A percentile compares a stretch with the other conserved stretches of the same genome.
phyloP scores from a whole-genome alignment of 140 eudicot genomes.

The Cichorium intybus region DNA sequence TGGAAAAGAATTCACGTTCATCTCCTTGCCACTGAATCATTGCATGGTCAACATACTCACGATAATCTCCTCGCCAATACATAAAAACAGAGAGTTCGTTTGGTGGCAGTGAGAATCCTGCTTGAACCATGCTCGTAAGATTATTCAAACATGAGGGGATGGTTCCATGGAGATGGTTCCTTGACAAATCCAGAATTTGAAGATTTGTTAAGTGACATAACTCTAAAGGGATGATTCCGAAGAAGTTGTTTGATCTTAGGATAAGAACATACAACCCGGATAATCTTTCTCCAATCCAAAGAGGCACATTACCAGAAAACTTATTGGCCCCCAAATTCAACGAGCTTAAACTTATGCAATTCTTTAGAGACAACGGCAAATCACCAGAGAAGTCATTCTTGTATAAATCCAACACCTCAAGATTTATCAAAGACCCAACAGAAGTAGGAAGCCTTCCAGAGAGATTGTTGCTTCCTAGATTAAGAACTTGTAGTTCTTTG shows the following conservation, averaged over 20 bases:
- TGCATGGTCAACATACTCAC: not conserved
- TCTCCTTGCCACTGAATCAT: not conserved
- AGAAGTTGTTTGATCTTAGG: slow-evolving; percentile 1
- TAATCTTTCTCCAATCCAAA: slow-evolving; percentile 10
- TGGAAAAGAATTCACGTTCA: not conserved
- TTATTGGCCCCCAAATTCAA: slow-evolving; percentile 17
- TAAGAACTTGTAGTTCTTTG: slow-evolving; percentile 1
- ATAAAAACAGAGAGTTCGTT: not conserved
- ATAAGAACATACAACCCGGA: not conserved
- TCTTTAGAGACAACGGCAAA: too few species aligned
- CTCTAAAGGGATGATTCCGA: slow-evolving; percentile 6
- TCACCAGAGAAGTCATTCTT: not conserved
- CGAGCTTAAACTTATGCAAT: not conserved
- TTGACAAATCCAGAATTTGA: slow-evolving; percentile 1
- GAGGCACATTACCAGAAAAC: not conserved
- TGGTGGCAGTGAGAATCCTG: not conserved
- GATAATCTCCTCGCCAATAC: too few species aligned
- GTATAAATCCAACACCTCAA: slow-evolving; percentile 10
- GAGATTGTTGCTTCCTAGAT: slow-evolving; percentile 17
- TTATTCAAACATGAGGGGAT: slow-evolving; percentile 30
- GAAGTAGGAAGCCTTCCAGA: slow-evolving; percentile 25
- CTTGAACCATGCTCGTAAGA: slow-evolving; percentile 14
- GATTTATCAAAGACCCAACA: not conserved
- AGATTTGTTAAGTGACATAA: not conserved
- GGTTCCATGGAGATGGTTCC: slow-evolving; percentile 25